Percentiles rank a stretch among this genome's conserved stretches.
Evolutionary conservation across 306 rosid species (phyloP).

Genomic region (Prunus mira): DNA sequence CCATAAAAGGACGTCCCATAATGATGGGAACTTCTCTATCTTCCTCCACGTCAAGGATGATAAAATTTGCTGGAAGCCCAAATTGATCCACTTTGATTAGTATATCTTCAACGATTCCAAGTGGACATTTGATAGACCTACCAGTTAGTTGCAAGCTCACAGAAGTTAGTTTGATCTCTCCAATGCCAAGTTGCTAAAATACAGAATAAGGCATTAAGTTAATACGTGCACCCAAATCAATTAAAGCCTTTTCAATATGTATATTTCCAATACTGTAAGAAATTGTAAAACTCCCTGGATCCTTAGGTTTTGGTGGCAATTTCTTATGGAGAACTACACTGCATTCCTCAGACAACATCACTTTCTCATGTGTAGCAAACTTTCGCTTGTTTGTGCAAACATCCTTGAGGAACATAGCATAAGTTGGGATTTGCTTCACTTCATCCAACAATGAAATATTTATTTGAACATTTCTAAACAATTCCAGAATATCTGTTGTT

Average conservation of each 20-base stretch:
- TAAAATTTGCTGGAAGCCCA: not conserved
- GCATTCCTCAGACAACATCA: not conserved
- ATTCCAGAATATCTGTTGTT: not conserved
- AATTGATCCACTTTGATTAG: not conserved
- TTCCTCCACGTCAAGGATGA: not conserved
- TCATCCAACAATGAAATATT: not conserved
- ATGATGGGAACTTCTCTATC: not conserved
- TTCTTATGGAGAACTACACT: not conserved
- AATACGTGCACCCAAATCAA: slow-evolving; percentile 8
- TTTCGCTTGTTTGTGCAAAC: not conserved
- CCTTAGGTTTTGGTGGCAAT: not conserved
- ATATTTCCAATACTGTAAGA: not conserved
- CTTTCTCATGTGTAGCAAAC: not conserved
- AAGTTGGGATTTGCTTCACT: not conserved
- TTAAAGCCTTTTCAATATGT: not conserved
- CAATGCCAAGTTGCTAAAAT: not conserved
- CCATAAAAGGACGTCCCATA: not conserved
- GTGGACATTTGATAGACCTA: not conserved
- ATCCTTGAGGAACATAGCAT: not conserved
- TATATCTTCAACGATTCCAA: not conserved
- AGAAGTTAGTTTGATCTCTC: not conserved
- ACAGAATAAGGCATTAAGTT: not conserved
- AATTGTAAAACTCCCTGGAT: not conserved
- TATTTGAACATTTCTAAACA: not conserved
- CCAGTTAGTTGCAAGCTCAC: not conserved